These are phyloP conservation scores for Camelina hispida DNA, from an alignment of 345 rosid species.

Conservation along the genomic window DNA sequence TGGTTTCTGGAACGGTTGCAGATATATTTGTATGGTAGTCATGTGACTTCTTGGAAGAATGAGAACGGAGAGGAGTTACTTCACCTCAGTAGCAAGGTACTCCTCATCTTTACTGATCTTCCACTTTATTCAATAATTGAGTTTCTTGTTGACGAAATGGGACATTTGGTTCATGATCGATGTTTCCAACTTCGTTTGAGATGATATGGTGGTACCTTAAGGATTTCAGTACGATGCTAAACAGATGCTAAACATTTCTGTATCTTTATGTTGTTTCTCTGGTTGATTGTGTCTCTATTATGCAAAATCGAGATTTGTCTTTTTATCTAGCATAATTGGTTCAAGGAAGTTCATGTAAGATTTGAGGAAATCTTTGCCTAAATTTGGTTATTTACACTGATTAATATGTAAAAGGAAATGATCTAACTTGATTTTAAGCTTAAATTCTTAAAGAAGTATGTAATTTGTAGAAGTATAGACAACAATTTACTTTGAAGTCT, in stretches of 20 bases:
- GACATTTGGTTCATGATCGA: conserved; percentile 16
- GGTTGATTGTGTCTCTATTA: conserved; percentile 12
- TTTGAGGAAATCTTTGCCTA: conserved; percentile 7
- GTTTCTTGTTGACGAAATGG: conserved; percentile 13
- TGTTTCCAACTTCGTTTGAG: not conserved
- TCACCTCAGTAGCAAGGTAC: conserved; percentile 77
- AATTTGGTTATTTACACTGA: not conserved
- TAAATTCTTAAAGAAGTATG: conserved; percentile 17
- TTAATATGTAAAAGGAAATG: not conserved
- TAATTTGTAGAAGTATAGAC: not conserved
- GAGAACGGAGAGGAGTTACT: conserved; percentile 86
- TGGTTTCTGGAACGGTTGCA: conserved; percentile 41
- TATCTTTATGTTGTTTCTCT: conserved; percentile 22
- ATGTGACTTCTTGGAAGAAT: conserved; percentile 97
- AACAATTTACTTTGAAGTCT: conserved; percentile 21
- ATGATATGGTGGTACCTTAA: not conserved
- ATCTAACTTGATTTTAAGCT: conserved; percentile 24
- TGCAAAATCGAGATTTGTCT: not conserved
- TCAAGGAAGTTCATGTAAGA: conserved; percentile 5
- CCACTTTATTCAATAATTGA: not conserved
- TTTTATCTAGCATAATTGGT: conserved; percentile 12
- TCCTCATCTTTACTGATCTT: conserved; percentile 1
- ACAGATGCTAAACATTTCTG: conserved; percentile 15
- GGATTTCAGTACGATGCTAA: not conserved
- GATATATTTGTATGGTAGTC: conserved; percentile 90